phyloP scores from a whole-genome alignment of 2,329 filamentous ascomycete genomes.

The Fusarium brevicatenulatum region DNA sequence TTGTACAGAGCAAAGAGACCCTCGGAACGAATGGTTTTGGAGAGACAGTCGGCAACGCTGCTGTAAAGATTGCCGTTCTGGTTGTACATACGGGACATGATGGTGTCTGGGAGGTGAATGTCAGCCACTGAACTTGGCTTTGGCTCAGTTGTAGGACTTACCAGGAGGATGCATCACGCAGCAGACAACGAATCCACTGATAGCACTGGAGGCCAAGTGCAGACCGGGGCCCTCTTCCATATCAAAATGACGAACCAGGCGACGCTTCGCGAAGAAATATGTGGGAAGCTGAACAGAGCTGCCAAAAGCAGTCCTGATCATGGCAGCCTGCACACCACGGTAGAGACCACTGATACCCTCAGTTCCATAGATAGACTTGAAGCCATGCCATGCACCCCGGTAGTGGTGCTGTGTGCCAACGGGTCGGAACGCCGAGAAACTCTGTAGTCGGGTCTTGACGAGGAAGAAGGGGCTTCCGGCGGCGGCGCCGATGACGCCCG shows the following conservation, averaged over 20 bases:
- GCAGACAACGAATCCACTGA: conserved; percentile 95
- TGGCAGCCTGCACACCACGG: conserved; percentile 89
- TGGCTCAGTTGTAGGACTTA: conserved; percentile 52
- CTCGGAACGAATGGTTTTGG: conserved; percentile 90
- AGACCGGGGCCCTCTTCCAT: conserved; percentile 92
- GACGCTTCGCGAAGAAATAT: conserved; percentile 96
- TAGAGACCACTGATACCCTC: conserved; percentile 89
- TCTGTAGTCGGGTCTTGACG: conserved; percentile 95
- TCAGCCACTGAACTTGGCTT: background rate
- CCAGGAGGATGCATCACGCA: conserved; percentile 97
- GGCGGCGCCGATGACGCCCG: conserved; percentile 91
- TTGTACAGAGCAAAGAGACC: conserved; percentile 96
- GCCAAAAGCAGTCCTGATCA: conserved; percentile 95
- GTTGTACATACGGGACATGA: conserved; percentile 99
- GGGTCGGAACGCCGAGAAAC: conserved; percentile 89
- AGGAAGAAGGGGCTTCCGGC: conserved; percentile 97
- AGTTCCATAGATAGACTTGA: conserved; percentile 78
- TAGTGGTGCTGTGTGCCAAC: conserved; percentile 98
- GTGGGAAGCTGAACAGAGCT: conserved; percentile 96
- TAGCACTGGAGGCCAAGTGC: conserved; percentile 88
- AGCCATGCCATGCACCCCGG: conserved; percentile 83
- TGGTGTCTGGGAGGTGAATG: conserved; percentile 71
- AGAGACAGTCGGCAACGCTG: conserved; percentile 90
- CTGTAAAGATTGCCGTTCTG: conserved; percentile 97
- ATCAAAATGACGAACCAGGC: conserved; percentile 81